phyloP scores from a whole-genome alignment of 1,284 basidiomycete genomes.

The Ganoderma boninense region DNA sequence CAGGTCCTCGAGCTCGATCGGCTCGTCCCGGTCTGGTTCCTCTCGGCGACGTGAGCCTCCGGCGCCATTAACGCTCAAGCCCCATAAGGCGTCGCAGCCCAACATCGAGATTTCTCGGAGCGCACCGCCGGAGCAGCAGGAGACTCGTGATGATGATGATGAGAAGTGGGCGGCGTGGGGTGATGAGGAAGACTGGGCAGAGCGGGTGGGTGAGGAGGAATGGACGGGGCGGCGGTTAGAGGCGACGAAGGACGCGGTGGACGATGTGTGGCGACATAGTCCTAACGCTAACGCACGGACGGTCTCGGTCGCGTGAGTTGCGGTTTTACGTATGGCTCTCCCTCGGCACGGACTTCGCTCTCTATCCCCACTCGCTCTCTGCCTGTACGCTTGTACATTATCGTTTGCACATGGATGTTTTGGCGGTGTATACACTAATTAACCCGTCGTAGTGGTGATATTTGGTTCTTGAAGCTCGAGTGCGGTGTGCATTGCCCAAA shows the following conservation, averaged over 20 bases:
- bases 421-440: background rate
- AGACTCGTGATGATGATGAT: slow-evolving; percentile 27
- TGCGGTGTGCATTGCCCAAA: background rate
- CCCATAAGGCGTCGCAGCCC: slow-evolving; percentile 33
- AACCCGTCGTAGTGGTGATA: background rate
- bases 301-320: slow-evolving; percentile 18
- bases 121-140: slow-evolving; percentile 22
- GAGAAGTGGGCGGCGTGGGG: slow-evolving; percentile 63
- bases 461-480: background rate
- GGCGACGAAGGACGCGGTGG: slow-evolving; percentile 44
- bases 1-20: slow-evolving; percentile 41
- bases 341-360: background rate
- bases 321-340: background rate
- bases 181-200: slow-evolving; percentile 65
- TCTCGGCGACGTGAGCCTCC: slow-evolving; percentile 49
- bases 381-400: background rate
- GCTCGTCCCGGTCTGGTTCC: slow-evolving; percentile 33
- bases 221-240: slow-evolving; percentile 54
- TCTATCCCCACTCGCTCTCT: background rate
- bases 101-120: slow-evolving; percentile 31
- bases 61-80: slow-evolving; percentile 46
- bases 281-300: slow-evolving; percentile 13
- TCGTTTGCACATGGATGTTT: background rate
- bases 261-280: slow-evolving; percentile 36
- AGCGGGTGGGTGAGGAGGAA: slow-evolving; percentile 55